Evolutionary conservation across 495 filamentous ascomycete species (phyloP).

Genomic region (Hypoxylon trugodes): DNA sequence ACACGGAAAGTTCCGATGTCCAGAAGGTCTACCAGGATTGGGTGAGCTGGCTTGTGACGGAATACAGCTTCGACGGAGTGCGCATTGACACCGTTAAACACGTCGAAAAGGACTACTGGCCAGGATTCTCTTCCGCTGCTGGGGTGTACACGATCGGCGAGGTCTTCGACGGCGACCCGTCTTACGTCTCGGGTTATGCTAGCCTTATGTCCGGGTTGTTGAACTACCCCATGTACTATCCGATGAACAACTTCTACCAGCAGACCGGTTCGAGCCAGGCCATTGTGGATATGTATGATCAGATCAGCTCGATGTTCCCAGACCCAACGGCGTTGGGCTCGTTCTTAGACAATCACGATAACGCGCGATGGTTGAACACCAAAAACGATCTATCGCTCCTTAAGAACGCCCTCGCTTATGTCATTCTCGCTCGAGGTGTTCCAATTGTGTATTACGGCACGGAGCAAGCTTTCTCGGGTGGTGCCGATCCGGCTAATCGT

Average conservation of each 20-base stretch:
- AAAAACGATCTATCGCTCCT: slow-evolving; percentile 65
- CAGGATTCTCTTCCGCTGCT: slow-evolving; percentile 67
- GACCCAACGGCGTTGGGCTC: slow-evolving; percentile 58
- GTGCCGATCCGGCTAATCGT: slow-evolving; percentile 68
- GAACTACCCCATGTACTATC: slow-evolving; percentile 68
- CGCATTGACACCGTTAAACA: slow-evolving; percentile 80
- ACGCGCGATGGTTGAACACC: slow-evolving; percentile 68
- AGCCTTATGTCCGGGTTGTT: slow-evolving; percentile 67
- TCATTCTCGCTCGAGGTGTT: slow-evolving; percentile 66
- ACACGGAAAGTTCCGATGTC: slow-evolving; percentile 67
- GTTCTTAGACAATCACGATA: slow-evolving; percentile 86
- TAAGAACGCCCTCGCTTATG: slow-evolving; percentile 76
- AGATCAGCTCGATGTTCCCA: slow-evolving; percentile 55
- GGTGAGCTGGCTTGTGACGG: slow-evolving; percentile 68
- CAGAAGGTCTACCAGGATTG: slow-evolving; percentile 69
- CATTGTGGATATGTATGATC: slow-evolving; percentile 67
- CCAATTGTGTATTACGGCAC: slow-evolving; percentile 65
- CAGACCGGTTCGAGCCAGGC: slow-evolving; percentile 64
- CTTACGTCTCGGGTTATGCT: slow-evolving; percentile 73
- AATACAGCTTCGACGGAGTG: slow-evolving; percentile 81
- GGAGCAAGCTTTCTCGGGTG: slow-evolving; percentile 73
- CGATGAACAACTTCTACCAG: slow-evolving; percentile 68
- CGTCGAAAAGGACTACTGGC: slow-evolving; percentile 75
- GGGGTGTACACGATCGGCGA: slow-evolving; percentile 78
- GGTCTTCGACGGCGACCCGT: slow-evolving; percentile 68